A percentile compares a stretch with the other conserved stretches of the same genome.
phyloP scores from a whole-genome alignment of 495 filamentous ascomycete species.

The Mytilinidion resinicola region DNA sequence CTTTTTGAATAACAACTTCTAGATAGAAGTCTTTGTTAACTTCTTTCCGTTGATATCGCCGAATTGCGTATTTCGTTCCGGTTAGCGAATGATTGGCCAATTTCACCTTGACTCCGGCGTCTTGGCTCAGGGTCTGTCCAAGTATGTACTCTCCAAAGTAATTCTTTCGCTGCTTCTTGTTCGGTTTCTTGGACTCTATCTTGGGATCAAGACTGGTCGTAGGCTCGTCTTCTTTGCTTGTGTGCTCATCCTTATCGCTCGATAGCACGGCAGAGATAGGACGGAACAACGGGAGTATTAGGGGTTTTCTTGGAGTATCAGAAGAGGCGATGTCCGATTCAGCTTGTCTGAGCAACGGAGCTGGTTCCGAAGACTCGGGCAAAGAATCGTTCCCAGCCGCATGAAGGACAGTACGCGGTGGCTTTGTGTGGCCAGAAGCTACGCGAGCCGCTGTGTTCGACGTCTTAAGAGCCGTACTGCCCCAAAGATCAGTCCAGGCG shows the following conservation, averaged over 20 bases:
- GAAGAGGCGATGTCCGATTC: not conserved
- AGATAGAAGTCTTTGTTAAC: slow-evolving; percentile 54
- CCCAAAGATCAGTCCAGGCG: slow-evolving; percentile 76
- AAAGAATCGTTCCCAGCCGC: not conserved
- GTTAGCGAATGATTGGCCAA: slow-evolving; percentile 95
- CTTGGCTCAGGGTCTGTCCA: slow-evolving; percentile 92
- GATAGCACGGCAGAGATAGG: not conserved
- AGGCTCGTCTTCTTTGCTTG: not conserved
- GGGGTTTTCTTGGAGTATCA: not conserved
- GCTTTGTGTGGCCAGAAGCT: slow-evolving; percentile 41
- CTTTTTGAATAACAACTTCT: slow-evolving; percentile 82
- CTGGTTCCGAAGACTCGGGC: not conserved
- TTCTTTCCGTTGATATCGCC: slow-evolving; percentile 92
- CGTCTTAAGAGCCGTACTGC: slow-evolving; percentile 56
- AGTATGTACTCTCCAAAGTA: slow-evolving; percentile 86
- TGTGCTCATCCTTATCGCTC: not conserved
- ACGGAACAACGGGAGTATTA: not conserved
- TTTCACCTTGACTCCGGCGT: slow-evolving; percentile 97
- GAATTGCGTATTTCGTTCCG: slow-evolving; percentile 91
- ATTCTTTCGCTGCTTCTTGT: slow-evolving; percentile 13
- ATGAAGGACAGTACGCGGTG: slow-evolving; percentile 31
- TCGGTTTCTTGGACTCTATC: slow-evolving; percentile 57
- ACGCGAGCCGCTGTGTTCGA: slow-evolving; percentile 51
- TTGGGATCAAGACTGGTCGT: not conserved
- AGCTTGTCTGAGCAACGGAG: not conserved